Evolutionary conservation across 2,329 filamentous ascomycete species (phyloP).

Genomic region (Hypoxylon sp.): DNA sequence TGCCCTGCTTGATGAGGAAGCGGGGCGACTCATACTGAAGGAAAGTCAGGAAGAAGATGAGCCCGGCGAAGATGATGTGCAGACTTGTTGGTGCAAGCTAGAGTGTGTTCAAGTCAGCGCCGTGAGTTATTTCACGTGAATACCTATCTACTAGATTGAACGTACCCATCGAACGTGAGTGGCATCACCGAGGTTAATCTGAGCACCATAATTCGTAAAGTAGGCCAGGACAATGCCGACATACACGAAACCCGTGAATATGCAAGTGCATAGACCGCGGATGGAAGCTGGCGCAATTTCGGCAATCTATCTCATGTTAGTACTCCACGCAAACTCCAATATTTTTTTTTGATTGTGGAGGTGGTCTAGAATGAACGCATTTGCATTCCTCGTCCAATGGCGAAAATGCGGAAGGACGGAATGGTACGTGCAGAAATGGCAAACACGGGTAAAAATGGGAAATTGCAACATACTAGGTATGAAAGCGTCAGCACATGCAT

Average conservation of each 20-base stretch:
- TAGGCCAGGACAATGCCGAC: slow-evolving; percentile 81
- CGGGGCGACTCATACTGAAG: slow-evolving; percentile 75
- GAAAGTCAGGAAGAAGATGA: slow-evolving; percentile 76
- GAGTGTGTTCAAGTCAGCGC: slow-evolving; percentile 39
- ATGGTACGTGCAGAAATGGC: neutral
- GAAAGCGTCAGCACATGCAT: slow-evolving; percentile 12
- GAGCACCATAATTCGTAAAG: slow-evolving; percentile 73
- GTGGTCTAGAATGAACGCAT: slow-evolving; percentile 10
- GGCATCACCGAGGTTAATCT: slow-evolving; percentile 58
- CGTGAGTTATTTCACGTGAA: neutral
- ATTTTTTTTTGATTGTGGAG: neutral
- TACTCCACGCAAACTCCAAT: slow-evolving; percentile 9
- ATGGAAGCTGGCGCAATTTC: slow-evolving; percentile 75
- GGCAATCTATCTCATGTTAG: slow-evolving; percentile 60
- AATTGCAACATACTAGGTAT: slow-evolving; percentile 24
- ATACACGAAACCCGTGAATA: slow-evolving; percentile 77
- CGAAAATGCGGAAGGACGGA: neutral
- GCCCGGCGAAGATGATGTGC: slow-evolving; percentile 78
- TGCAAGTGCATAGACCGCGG: slow-evolving; percentile 76
- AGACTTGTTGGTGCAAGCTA: slow-evolving; percentile 76
- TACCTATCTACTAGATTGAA: neutral
- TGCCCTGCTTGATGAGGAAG: slow-evolving; percentile 72
- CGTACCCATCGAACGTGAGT: slow-evolving; percentile 59
- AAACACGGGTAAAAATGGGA: neutral
- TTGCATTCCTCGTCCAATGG: neutral